Evolutionary conservation across 139 green algal genomes (phyloP).

Genomic region (Coccomyxa sp.): DNA sequence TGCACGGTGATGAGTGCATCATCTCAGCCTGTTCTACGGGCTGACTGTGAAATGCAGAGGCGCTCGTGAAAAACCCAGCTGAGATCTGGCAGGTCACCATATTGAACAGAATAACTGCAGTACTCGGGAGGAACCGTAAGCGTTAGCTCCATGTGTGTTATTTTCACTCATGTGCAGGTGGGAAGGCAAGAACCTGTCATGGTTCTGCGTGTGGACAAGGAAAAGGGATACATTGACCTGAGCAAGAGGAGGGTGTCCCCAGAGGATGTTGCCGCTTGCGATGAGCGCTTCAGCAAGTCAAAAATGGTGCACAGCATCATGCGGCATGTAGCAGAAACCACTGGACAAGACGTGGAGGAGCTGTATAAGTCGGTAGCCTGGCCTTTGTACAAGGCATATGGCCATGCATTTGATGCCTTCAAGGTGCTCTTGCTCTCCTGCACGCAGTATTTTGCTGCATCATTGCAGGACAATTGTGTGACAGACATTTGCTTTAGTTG

Average conservation of each 20-base stretch:
- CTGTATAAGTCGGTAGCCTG: slow-evolving; percentile 87
- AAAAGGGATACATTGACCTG: slow-evolving; percentile 99
- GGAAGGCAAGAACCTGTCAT: slow-evolving; percentile 98
- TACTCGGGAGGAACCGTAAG: too few relatives aligned
- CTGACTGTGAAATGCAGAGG: too few relatives aligned
- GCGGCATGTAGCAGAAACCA: slow-evolving; percentile 94
- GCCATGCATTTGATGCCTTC: slow-evolving; percentile 95
- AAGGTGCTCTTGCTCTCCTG: slow-evolving; percentile 22
- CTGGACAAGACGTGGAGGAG: slow-evolving; percentile 64
- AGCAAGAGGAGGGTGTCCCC: slow-evolving; percentile 94
- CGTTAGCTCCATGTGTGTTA: too few relatives aligned
- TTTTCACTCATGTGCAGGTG: slow-evolving; percentile 46
- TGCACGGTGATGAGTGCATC: not conserved
- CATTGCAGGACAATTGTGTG: too few relatives aligned
- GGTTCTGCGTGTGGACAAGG: slow-evolving; percentile 98
- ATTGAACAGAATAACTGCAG: too few relatives aligned
- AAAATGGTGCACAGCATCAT: slow-evolving; percentile 99
- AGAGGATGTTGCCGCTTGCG: slow-evolving; percentile 87
- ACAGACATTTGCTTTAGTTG: not conserved
- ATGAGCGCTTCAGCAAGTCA: slow-evolving; percentile 94
- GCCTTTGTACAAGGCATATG: slow-evolving; percentile 93
- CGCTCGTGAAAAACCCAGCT: too few relatives aligned
- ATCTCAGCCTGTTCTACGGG: not conserved
- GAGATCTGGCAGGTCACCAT: too few relatives aligned
- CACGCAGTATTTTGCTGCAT: too few relatives aligned